phyloP scores from a whole-genome alignment of 1,139 yeast species.

The Petasospora fabianii region DNA sequence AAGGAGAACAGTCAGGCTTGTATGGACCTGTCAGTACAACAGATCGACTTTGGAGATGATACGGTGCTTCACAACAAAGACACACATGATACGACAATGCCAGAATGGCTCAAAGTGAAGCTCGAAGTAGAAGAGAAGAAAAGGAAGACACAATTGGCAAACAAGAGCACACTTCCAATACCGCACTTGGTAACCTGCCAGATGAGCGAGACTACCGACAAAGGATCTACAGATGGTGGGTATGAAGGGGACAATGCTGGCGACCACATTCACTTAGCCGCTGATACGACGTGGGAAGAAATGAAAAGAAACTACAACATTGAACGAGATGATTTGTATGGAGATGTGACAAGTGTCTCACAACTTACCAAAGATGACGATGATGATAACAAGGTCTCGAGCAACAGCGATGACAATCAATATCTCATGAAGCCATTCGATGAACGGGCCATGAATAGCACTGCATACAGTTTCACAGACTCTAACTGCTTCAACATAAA shows the following conservation, averaged over 20 bases:
- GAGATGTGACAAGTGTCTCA: slow-evolving; percentile 4
- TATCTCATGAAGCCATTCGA: background rate
- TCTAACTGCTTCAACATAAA: slow-evolving; percentile 7
- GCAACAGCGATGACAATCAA: background rate
- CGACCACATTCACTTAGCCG: slow-evolving; percentile 1
- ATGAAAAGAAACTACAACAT: slow-evolving; percentile 16
- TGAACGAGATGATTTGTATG: slow-evolving; percentile 8
- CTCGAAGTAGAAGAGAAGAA: slow-evolving; percentile 34
- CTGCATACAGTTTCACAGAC: slow-evolving; percentile 20
- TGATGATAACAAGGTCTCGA: slow-evolving; percentile 4
- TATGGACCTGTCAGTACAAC: slow-evolving; percentile 40
- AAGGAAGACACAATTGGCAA: no score
- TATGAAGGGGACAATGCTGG: background rate
- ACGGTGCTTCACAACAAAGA: slow-evolving; percentile 19
- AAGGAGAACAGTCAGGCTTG: slow-evolving; percentile 49
- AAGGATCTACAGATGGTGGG: slow-evolving; percentile 1
- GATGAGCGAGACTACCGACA: slow-evolving; percentile 1
- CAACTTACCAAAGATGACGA: background rate
- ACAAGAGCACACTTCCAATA: slow-evolving; percentile 3
- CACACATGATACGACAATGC: slow-evolving; percentile 15
- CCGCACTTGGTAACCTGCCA: slow-evolving; percentile 10
- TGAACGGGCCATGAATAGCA: slow-evolving; percentile 8
- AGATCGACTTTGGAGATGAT: slow-evolving; percentile 11
- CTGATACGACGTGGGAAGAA: slow-evolving; percentile 21
- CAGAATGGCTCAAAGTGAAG: slow-evolving; percentile 59